Evolutionary conservation across 2,329 filamentous ascomycete species (phyloP), one percentile per base, ranked within the genome.

Genomic region (Lasiodiplodia theobromae): DNA sequence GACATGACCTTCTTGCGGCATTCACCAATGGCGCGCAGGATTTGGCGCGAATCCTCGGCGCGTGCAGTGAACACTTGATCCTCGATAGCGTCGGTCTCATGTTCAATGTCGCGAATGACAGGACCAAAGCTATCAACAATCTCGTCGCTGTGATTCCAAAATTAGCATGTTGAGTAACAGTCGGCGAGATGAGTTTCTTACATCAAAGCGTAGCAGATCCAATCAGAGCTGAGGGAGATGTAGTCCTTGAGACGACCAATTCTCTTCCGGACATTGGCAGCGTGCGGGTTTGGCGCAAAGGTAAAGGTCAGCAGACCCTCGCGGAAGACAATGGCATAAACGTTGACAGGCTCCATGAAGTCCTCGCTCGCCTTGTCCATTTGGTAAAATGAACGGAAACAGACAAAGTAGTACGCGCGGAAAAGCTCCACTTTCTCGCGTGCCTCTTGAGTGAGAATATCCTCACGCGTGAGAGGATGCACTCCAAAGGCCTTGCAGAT

Each of bases 201-300:
- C 91, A 99, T 98, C 76, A 99, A 86, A 53, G 96, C 96, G 78
- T 99, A 99, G 84, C 96, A 99, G 74, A 98, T 96, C 95, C 96
- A 99, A 81, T 99, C 96, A 73, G 94, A 94, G 77, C 93, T 97
- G 49, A 99, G 86, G 70, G 94, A 91, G 74, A 98, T 92, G 76
- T 97, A 98, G 77, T 99, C 96, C 76, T 97, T 95, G 68, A 99
- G 86, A 73, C 93, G 92, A 28, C 93, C 91, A 75, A 99, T 98
- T 80, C 96, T 90, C 84, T 92, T 94, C 72, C 95, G 90, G 31
- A 99, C 96, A 72, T 96, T 93, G 53, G 91, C 87, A 14, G 94
- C 93, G 78, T 99, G 96, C 2, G 90, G 89, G 76, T 96, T 97
- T 16, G 91, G 91, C 58, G 89, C 89, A 78, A 97, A 98, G 71